A percentile compares a stretch with the other conserved stretches of the same genome.
Conservation (phyloP, 108 stramenopile species). For the Cyclotella choctawhatcheeana region DNA sequence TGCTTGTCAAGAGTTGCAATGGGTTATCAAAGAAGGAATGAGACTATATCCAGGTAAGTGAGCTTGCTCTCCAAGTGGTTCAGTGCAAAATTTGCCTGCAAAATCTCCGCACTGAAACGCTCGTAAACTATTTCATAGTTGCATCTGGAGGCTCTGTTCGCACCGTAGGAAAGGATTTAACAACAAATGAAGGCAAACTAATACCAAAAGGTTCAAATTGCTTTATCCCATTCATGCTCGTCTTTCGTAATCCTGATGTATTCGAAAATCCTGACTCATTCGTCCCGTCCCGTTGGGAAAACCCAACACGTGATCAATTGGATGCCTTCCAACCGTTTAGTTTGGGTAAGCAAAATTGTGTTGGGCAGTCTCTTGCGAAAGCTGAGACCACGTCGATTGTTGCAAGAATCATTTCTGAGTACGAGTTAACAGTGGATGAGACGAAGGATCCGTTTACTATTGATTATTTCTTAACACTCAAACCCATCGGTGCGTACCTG, state of each 20-base stretch:
- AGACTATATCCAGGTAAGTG: not conserved
- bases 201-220: slow-evolving; percentile 5
- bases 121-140: no score
- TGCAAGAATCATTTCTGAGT: slow-evolving; percentile 2
- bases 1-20: not conserved
- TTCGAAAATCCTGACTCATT: slow-evolving; percentile 2
- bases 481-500: not conserved
- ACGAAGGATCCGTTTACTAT: not conserved
- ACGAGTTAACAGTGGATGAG: not conserved
- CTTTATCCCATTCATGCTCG: not conserved
- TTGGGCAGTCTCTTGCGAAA: not conserved
- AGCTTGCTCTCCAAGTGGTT: no score
- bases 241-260: not conserved
- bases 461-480: not conserved
- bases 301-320: not conserved
- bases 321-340: not conserved
- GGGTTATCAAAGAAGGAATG: slow-evolving; percentile 3
- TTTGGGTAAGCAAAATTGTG: not conserved
- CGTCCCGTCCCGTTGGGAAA: slow-evolving; percentile 4
- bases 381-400: not conserved
- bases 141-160: slow-evolving; percentile 3
- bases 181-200: not conserved
- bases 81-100: no score
- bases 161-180: not conserved
- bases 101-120: no score